A percentile compares a stretch with the other conserved stretches of the same genome.
Conservation (phyloP, 352 stramenopile genomes). For the Globisporangium sylvaticum region DNA sequence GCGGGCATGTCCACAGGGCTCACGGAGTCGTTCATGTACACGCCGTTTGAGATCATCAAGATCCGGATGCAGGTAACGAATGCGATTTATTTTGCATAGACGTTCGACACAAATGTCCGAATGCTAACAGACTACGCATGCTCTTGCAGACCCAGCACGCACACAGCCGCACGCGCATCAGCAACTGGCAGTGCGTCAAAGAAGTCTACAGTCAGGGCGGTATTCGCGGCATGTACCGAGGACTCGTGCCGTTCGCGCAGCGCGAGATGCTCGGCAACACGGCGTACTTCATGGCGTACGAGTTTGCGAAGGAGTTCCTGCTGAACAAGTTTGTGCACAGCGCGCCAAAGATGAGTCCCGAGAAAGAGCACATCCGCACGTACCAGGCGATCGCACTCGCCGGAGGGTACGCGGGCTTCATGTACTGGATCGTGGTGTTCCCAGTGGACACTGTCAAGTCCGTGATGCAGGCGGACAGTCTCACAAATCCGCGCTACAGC, state of each 20-base stretch:
- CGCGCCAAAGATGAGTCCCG: constrained; percentile 32
- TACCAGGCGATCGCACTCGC: constrained; percentile 74
- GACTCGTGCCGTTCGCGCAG: constrained; percentile 52
- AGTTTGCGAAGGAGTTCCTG: constrained; percentile 61
- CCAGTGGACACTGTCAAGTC: constrained; percentile 84
- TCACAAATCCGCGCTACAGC: constrained; percentile 65
- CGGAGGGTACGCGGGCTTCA: constrained; percentile 73
- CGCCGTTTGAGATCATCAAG: constrained; percentile 72
- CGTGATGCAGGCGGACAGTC: constrained; percentile 71
- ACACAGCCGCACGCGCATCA: constrained; percentile 48
- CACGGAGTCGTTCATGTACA: constrained; percentile 64
- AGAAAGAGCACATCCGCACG: constrained; percentile 55
- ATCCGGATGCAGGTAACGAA: constrained; percentile 52
- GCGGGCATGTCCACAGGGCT: constrained; percentile 57
- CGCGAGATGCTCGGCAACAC: constrained; percentile 85
- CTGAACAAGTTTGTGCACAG: constrained; percentile 49
- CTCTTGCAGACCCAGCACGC: constrained; percentile 48
- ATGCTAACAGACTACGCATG: background rate
- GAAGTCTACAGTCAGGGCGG: constrained; percentile 61
- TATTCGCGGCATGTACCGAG: constrained; percentile 70
- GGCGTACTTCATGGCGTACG: constrained; percentile 83
- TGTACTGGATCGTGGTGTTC: constrained; percentile 83
- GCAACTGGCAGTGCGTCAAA: constrained; percentile 69
- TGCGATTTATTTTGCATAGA: background rate
- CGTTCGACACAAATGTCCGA: background rate